Base-by-base conservation (phyloP, 2,329 filamentous ascomycete species). In the Scytalidium lignicola region DNA sequence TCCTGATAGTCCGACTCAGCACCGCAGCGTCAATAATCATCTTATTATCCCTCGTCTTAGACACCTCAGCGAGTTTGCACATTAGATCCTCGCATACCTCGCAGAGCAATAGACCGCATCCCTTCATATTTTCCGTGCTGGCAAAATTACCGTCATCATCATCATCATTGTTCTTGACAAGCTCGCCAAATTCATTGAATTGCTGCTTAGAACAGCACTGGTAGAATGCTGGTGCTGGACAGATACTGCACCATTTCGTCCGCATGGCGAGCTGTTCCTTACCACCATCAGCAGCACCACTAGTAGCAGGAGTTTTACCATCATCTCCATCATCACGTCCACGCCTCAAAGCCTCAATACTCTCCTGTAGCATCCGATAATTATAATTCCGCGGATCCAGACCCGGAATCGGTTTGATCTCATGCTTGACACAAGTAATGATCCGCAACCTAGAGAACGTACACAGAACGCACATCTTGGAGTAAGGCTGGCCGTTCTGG, bases 401-500 rank as follows among this genome's bases (percentile, higher is more conserved):
- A 6, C 50, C 56, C 3, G 44, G 19, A 3, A 55, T 44, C 3
- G 15, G 17, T 5, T 13, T 13, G 9, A 61, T 42, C 2, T 19
- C 3, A 20, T 62, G 60, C 2, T n/a, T 8, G 2, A 19, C 17
- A 28, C 62, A 64, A 1, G 44, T 46, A 18, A 58, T 50, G 20
- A 61, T 58, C 1, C 45, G 41, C 1, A 60, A 37, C 1, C 61
- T 41, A 0, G 23, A 18, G 8, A 49, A 55, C 0, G 62, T 63
- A 47, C 62, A 64, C 2, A 39, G 4, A 10, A 56, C 41, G 20
- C 62, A 65, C 58, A 65, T 61, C 13, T 49, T 55, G 6, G 51
- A 59, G 15, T 29, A 37, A 32, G 46, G 46, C 17, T 51, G 43
- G 2, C 55, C 53, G 1, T 51, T 18, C 13, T 57, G 45, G 1